Conservation (phyloP, 495 filamentous ascomycete genomes). For the Thermothielavioides terrestris region DNA sequence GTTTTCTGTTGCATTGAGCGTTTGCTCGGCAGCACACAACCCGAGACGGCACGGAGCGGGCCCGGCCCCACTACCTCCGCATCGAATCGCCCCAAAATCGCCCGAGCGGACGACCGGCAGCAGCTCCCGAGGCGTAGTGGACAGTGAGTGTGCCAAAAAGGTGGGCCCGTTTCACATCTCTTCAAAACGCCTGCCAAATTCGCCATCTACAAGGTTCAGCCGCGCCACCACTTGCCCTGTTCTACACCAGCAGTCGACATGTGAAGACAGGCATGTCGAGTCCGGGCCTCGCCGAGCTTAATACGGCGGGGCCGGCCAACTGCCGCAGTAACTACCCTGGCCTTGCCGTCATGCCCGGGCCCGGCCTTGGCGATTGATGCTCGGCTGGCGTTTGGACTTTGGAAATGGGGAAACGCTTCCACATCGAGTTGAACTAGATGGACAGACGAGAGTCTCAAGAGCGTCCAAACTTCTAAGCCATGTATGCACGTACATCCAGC, state of each 20-base stretch:
- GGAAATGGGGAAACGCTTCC: neutral
- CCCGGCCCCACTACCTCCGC: no score
- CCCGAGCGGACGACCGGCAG: constrained; percentile 6
- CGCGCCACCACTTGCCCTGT: neutral
- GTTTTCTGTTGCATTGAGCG: no score
- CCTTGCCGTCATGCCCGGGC: no score
- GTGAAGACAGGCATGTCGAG: no score
- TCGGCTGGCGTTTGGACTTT: neutral
- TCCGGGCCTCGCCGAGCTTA: no score
- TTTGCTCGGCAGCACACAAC: no score
- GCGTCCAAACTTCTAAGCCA: neutral
- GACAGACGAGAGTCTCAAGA: neutral
- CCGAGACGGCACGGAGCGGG: no score
- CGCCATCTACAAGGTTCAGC: neutral
- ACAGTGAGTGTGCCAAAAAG: no score
- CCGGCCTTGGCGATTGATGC: neutral
- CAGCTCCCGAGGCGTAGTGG: constrained; percentile 4
- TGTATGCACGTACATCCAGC: no score
- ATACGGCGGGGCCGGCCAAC: no score
- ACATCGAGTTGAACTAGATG: neutral
- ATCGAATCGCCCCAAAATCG: neutral
- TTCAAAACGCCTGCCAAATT: constrained; percentile 9
- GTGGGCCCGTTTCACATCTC: constrained; percentile 17
- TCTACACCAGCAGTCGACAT: no score
- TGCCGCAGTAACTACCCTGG: no score